These are phyloP conservation scores for Chrysoporthe puriensis DNA, from an alignment of 2,329 filamentous ascomycete genomes.

Conservation along the genomic window DNA sequence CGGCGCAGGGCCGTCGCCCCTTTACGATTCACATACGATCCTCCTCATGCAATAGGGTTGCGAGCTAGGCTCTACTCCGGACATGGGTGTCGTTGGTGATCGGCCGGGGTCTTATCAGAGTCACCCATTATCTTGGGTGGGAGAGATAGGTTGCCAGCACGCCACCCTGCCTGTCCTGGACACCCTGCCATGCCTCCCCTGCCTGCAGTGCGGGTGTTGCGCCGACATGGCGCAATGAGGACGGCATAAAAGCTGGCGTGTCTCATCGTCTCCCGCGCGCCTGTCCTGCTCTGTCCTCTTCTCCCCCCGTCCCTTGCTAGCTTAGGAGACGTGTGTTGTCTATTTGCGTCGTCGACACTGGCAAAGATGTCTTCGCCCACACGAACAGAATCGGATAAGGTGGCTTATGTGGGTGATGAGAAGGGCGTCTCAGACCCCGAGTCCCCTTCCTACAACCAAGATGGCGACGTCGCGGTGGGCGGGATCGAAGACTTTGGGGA, in stretches of 20 bases:
- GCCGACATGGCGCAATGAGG: slow-evolving; percentile 6
- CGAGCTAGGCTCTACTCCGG: neutral
- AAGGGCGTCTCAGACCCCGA: slow-evolving; percentile 12
- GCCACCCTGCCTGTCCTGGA: neutral
- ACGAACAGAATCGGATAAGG: slow-evolving; percentile 8
- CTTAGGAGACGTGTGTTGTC: neutral
- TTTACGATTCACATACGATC: neutral
- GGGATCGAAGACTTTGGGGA: slow-evolving; percentile 9
- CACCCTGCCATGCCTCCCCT: neutral
- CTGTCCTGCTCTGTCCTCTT: neutral
- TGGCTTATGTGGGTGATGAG: slow-evolving; percentile 9
- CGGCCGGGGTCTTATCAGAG: slow-evolving; percentile 4
- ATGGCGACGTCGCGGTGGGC: slow-evolving; percentile 16
- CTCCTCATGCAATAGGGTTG: slow-evolving; percentile 1
- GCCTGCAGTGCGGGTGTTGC: neutral
- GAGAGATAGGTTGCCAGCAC: neutral
- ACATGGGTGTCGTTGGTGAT: neutral
- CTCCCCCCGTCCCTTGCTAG: neutral
- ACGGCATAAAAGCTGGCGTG: slow-evolving; percentile 1
- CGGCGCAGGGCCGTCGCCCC: neutral
- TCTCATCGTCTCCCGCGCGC: neutral
- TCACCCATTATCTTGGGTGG: neutral
- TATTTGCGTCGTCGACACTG: neutral
- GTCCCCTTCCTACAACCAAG: neutral
- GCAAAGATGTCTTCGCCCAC: slow-evolving; percentile 11